Base-by-base conservation (phyloP, 306 rosid genomes). In the Hippophae tibetana region DNA sequence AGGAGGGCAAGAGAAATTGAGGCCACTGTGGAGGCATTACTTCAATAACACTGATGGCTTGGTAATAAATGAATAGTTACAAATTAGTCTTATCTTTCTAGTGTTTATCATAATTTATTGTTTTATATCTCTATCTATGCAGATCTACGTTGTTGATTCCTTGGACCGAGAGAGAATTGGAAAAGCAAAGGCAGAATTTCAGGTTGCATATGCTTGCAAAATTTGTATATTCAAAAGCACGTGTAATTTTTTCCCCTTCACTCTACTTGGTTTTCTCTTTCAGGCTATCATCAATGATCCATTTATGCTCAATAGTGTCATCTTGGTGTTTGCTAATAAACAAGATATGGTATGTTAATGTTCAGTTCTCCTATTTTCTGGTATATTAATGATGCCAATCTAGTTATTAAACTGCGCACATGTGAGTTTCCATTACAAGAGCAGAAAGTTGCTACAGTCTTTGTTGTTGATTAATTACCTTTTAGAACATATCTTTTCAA, bases 1-100 rank as follows among this genome's bases (percentile, higher is more conserved):
- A 43, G 97, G 97, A 8, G 97, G 97, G 6, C 97, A 90, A 72
- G 97, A 87, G 67, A 90, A 90, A 69, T 70, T 90, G 69, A 87
- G 96, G 83, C 97, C 97, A 13, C 85, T 90, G 10, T 90, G 97
- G 97, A 85, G 96, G 82, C 97, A 90, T 72, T 90, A 90, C 79
- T 90, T 90, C 58, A 85, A 85, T 60, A 87, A 87, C 65, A 90
- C 97, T 0, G 97, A 90, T 54, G 97, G 97, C 47, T 79, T 90
- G 83, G 97, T 90, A 68, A 68, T 71, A 54, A 40, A 65, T 23
- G 4, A 46, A 3, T 57, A 45, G n/a, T 65, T 70, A 48, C 43
- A 56, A 7, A 7, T 31, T 57, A 11, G 45, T 43, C 10, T 8
- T 12, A 45, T 31, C 41, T 56, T 31, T 56, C 11, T 56, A 6